Percentiles rank a stretch among this genome's conserved stretches.
Evolutionary conservation across 345 rosid genomes (phyloP).

Genomic region (Adansonia digitata): DNA sequence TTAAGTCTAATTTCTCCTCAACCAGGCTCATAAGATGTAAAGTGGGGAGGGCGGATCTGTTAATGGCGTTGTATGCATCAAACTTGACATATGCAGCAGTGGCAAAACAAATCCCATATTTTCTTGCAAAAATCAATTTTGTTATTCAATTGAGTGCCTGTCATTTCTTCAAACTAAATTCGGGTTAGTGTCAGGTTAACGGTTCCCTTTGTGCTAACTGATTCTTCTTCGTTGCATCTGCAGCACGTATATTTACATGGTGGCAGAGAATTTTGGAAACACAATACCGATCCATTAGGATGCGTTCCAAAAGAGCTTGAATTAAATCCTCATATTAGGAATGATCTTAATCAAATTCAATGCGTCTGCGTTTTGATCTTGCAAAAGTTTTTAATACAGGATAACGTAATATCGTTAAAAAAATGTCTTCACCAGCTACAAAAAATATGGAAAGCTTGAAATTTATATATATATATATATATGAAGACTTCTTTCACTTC

Average conservation of each 20-base stretch:
- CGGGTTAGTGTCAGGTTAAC: not conserved
- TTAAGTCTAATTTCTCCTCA: conserved; percentile 30
- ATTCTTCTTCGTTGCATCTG: not conserved
- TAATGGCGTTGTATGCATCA: conserved; percentile 21
- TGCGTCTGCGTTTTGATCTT: conserved; percentile 47
- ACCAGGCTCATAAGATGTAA: conserved; percentile 17
- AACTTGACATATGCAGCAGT: conserved; percentile 35
- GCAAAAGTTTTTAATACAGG: conserved; percentile 45
- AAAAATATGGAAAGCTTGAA: conserved; percentile 16
- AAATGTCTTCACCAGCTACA: conserved; percentile 22
- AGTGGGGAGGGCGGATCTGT: conserved; percentile 44
- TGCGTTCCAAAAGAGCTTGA: conserved; percentile 55
- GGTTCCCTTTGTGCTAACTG: not conserved
- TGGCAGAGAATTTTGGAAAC: conserved; percentile 65
- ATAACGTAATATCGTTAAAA: conserved; percentile 27
- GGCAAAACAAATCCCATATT: conserved; percentile 38
- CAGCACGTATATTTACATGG: conserved; percentile 45
- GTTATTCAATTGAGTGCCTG: conserved; percentile 34
- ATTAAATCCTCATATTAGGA: conserved; percentile 18
- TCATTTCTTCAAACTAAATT: not conserved
- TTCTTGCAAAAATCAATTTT: conserved; percentile 42
- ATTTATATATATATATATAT: too few relatives aligned
- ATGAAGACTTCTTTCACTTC: too few relatives aligned
- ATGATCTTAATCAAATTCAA: conserved; percentile 44
- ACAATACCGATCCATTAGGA: conserved; percentile 62